A percentile compares a stretch with the other conserved stretches of the same genome.
Conservation (phyloP, 1,139 yeast genomes). For the Zygotorulaspora mrakii region DNA sequence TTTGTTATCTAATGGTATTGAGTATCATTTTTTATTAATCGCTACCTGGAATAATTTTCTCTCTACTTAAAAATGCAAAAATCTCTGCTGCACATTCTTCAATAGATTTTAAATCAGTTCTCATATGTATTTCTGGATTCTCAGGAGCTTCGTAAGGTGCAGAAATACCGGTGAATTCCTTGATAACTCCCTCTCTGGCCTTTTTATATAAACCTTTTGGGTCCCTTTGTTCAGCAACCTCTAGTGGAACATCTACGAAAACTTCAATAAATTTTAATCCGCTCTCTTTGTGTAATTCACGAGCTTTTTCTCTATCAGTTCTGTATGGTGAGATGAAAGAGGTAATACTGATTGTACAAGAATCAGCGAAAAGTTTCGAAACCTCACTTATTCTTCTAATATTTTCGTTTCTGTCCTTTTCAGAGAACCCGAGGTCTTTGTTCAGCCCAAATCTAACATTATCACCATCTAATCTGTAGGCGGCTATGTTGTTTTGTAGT, state of each 20-base stretch:
- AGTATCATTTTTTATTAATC: slow-evolving; percentile 10
- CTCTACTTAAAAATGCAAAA: slow-evolving; percentile 59
- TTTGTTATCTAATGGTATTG: slow-evolving; percentile 7
- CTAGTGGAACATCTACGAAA: slow-evolving; percentile 85
- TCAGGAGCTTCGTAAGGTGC: slow-evolving; percentile 96
- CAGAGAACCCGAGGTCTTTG: slow-evolving; percentile 90
- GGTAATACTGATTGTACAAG: slow-evolving; percentile 78
- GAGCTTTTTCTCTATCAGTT: slow-evolving; percentile 77
- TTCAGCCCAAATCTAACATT: slow-evolving; percentile 90
- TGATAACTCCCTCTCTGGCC: slow-evolving; percentile 91
- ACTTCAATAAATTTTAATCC: slow-evolving; percentile 84
- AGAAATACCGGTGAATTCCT: slow-evolving; percentile 91
- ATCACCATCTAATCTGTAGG: slow-evolving; percentile 93
- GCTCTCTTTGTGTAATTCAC: slow-evolving; percentile 74
- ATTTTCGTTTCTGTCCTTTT: slow-evolving; percentile 87
- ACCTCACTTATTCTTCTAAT: slow-evolving; percentile 93
- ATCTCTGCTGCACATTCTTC: slow-evolving; percentile 80
- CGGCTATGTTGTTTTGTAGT: slow-evolving; percentile 59
- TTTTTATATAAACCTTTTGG: slow-evolving; percentile 95
- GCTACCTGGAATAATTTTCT: slow-evolving; percentile 43
- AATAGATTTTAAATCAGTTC: slow-evolving; percentile 64
- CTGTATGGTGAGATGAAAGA: slow-evolving; percentile 90
- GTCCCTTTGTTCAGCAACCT: slow-evolving; percentile 92
- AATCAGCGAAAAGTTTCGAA: slow-evolving; percentile 85
- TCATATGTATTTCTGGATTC: slow-evolving; percentile 74